These are phyloP conservation scores for Durotheca rogersii DNA, from an alignment of 495 filamentous ascomycete genomes.

Conservation along the genomic window DNA sequence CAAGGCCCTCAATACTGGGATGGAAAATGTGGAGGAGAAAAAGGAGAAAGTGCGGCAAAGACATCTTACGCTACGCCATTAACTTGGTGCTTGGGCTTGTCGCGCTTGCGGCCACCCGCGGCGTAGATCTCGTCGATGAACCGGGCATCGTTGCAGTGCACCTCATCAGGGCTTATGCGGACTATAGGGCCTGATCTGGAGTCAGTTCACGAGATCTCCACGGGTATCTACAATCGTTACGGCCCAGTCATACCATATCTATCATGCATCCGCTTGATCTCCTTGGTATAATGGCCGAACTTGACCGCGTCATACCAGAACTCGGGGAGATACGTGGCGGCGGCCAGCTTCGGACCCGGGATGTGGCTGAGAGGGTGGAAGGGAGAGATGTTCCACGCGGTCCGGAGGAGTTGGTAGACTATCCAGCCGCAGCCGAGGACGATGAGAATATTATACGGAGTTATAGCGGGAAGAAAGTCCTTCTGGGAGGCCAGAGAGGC, in stretches of 20 bases:
- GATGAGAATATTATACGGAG: background rate
- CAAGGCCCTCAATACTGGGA: too few relatives aligned
- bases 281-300: slow-evolving; percentile 45
- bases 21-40: slow-evolving; percentile 32
- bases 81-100: slow-evolving; percentile 36
- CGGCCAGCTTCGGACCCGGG: slow-evolving; percentile 54
- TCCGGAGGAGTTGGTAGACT: slow-evolving; percentile 24
- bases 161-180: slow-evolving; percentile 39
- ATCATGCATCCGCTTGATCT: slow-evolving; percentile 53
- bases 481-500: background rate
- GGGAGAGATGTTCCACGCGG: slow-evolving; percentile 37
- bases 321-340: slow-evolving; percentile 48
- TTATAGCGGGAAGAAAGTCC: background rate
- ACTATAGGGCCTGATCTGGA: slow-evolving; percentile 34
- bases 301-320: slow-evolving; percentile 52
- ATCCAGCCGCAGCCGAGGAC: slow-evolving; percentile 28
- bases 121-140: slow-evolving; percentile 41
- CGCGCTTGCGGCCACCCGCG: slow-evolving; percentile 26
- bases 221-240: background rate
- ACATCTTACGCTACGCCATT: slow-evolving; percentile 27
- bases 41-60: background rate
- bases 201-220: background rate
- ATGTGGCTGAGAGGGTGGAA: slow-evolving; percentile 39
- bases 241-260: slow-evolving; percentile 31
- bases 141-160: slow-evolving; percentile 34